phyloP scores from a whole-genome alignment of 306 rosid genomes.

The Rosa rugosa region DNA sequence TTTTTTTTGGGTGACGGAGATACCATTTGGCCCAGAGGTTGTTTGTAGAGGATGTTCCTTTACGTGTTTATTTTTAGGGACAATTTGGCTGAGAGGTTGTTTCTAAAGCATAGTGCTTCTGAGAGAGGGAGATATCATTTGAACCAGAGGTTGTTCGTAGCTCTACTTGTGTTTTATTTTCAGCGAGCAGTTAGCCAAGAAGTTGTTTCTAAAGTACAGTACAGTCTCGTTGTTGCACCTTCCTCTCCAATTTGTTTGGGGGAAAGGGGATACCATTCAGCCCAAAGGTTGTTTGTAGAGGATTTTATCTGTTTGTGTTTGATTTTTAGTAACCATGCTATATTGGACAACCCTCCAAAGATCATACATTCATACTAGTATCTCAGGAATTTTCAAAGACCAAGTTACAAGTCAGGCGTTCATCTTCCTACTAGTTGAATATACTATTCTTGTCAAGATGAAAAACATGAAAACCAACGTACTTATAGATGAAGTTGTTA shows the following conservation, averaged over 20 bases:
- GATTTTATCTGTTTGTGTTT: too few species aligned
- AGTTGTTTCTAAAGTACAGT: too few species aligned
- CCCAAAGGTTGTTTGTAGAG: too few species aligned
- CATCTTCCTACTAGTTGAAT: conserved; percentile 2
- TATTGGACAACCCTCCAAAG: background rate
- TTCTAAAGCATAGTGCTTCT: background rate
- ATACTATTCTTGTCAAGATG: background rate
- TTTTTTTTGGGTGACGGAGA: background rate
- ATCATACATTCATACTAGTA: background rate
- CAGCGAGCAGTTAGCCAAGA: background rate
- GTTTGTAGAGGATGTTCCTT: background rate
- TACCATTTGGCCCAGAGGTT: background rate
- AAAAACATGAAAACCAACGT: background rate
- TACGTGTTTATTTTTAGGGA: background rate
- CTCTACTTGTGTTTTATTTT: background rate
- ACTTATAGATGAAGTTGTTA: background rate
- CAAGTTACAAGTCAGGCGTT: background rate
- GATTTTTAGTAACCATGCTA: too few species aligned
- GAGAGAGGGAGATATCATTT: background rate
- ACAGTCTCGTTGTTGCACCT: too few species aligned
- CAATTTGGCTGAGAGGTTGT: background rate
- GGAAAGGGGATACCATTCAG: too few species aligned
- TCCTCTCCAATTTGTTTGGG: too few species aligned
- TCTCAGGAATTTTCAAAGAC: background rate
- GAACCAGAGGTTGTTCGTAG: background rate